Evolutionary conservation across 2,329 filamentous ascomycete species (phyloP).

Genomic region (Monilinia polystroma): DNA sequence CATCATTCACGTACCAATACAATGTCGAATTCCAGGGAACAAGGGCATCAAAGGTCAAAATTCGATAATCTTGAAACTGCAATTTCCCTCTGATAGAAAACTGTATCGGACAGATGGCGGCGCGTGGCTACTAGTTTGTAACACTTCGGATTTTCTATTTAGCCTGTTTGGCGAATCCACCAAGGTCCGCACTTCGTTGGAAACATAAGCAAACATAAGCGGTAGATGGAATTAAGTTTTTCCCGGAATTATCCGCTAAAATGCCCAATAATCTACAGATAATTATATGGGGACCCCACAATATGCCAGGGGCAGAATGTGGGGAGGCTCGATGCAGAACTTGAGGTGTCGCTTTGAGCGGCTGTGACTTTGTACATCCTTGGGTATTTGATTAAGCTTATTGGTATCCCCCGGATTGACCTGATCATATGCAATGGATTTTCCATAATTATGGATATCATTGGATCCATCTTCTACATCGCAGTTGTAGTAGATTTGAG

Average conservation of each 20-base stretch:
- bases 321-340: conserved; percentile 14
- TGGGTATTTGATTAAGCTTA: conserved; percentile 15
- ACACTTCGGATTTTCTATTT: conserved; percentile 14
- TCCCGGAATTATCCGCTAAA: conserved; percentile 26
- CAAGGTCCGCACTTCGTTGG: neutral
- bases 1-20: neutral
- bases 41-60: neutral
- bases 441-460: neutral
- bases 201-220: neutral
- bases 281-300: conserved; percentile 18
- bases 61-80: neutral
- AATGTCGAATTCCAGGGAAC: neutral
- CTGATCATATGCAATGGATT: neutral
- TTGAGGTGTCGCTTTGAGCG: conserved; percentile 2
- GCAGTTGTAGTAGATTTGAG: neutral
- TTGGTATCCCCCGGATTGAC: conserved; percentile 13
- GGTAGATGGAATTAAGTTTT: conserved; percentile 29
- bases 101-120: conserved; percentile 3
- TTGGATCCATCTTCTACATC: neutral
- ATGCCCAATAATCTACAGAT: neutral
- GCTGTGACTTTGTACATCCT: conserved; percentile 7
- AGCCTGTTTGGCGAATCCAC: conserved; percentile 12
- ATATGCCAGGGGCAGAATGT: conserved; percentile 5
- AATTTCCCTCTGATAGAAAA: conserved; percentile 8
- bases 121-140: neutral